phyloP scores from a whole-genome alignment of 2,329 filamentous ascomycete species.

The Fusarium chlamydosporum region DNA sequence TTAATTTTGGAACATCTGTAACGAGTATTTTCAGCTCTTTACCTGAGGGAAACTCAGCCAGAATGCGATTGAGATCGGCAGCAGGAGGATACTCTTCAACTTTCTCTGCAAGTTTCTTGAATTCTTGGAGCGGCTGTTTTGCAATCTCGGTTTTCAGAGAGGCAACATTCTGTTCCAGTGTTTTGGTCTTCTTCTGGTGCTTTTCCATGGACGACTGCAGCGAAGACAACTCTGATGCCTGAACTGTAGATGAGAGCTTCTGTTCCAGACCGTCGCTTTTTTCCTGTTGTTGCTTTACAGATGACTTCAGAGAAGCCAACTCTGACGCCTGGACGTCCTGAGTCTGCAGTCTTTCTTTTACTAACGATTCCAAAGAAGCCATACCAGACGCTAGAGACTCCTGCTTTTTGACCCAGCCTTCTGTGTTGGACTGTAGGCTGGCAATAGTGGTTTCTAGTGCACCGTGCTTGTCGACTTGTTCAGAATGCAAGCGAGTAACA shows the following conservation, averaged over 20 bases:
- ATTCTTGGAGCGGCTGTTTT: conserved; percentile 10
- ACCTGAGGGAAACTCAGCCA: conserved; percentile 24
- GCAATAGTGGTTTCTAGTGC: conserved; percentile 9
- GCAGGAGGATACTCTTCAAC: conserved; percentile 20
- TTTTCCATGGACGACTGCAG: not conserved
- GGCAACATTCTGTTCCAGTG: conserved; percentile 13
- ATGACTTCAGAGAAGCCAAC: conserved; percentile 1
- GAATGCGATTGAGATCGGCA: conserved; percentile 7
- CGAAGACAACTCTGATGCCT: conserved; percentile 11
- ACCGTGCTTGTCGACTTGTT: conserved; percentile 7
- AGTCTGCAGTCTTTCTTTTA: not conserved
- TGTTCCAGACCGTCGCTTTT: conserved; percentile 11
- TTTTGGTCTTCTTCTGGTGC: conserved; percentile 16
- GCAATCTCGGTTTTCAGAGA: conserved; percentile 5
- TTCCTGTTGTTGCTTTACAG: conserved; percentile 15
- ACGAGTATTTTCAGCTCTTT: conserved; percentile 19
- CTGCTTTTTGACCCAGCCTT: conserved; percentile 6
- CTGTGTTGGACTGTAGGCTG: conserved; percentile 7
- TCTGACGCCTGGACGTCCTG: conserved; percentile 7
- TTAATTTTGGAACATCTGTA: conserved; percentile 17
- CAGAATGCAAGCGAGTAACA: not conserved
- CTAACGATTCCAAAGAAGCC: conserved; percentile 9
- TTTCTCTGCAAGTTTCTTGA: conserved; percentile 9
- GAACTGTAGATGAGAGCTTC: not conserved
- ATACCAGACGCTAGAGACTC: conserved; percentile 13